Base-by-base conservation (phyloP, 148 eudicot species). In the Pharnaceum exiguum region DNA sequence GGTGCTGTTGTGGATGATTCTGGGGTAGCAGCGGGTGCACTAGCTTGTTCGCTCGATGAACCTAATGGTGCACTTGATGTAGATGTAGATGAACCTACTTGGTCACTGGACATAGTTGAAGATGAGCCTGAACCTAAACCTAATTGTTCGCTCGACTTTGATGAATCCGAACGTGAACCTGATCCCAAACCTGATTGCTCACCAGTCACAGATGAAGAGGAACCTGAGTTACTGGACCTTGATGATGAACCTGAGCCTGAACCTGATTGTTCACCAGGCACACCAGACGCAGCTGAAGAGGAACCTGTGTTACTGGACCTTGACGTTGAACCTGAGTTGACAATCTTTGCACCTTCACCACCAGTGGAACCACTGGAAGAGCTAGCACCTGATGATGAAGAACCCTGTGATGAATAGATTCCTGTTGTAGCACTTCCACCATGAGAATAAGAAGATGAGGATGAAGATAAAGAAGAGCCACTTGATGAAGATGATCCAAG, bases 401-500 rank as follows among this genome's bases (percentile, higher is more conserved):
- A 24, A 7, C 54, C 46, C 2, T 31, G 22, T n/a, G 55, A 36
- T 2, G 57, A 7, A 35, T 6, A 35, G 12, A 6, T 35, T 7
- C 8, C 7, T 6, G 38, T 6, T 6, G 38, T 6, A 35, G 38
- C 7, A 6, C 12, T 12, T 35, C 12, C 12, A 12, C 12, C 38
- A 7, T 35, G 7, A 12, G 38, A 35, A 35, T 35, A 35, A 26
- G 67, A 51, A 27, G 65, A 67, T 19, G 45, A 25, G 15, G 71
- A 25, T 63, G 27, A 46, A 18, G 69, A 55, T 43, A 18, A 7
- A 46, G 67, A 54, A 46, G 71, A 63, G 42, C n/a, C 13, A 4
- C 42, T 19, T 28, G 46, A 28, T 6, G 71, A 48, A 18, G 56
- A 57, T 38, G 45, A 37, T 9, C 12, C 10, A 3, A 29, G 9